Base-by-base conservation (phyloP, 2,329 filamentous ascomycete genomes). In the Amesomyces nigricolor region DNA sequence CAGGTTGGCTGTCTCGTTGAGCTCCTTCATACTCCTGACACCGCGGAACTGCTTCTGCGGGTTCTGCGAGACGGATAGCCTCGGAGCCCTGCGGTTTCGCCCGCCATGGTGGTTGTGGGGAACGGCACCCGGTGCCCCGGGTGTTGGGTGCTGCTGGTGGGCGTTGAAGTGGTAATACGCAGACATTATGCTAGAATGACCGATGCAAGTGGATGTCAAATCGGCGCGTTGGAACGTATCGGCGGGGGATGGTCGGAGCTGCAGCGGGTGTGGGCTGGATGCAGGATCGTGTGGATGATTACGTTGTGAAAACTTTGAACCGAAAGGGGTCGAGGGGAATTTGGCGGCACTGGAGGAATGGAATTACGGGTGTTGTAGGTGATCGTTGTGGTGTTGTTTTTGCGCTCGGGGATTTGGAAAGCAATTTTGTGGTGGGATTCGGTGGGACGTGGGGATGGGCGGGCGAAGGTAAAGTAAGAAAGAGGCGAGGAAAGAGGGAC, bases 31-130 rank as follows among this genome's bases (percentile, higher is more conserved):
- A 67, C 86, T 88, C 68, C 89, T 87, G 53, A 91, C 87, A 61
- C 87, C 86, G 61, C 91, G 88, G 70, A 89, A 91, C 72, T 96
- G 90, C 71, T 91, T 88, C 69, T 95, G 89, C 49, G 85, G 76
- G 74, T 92, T 90, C 69, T 95, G 90, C 44, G 86, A 81, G 51
- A 89, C 85, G 42, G 87, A 86, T 65, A 94, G 78, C 66, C 91
- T 84, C 58, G 91, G 88, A 43, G 87, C 88, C 68, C 92, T 83
- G 67, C 92, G 87, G 71, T 88, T 91, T 67, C 92, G 89, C 66
- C 89, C 87, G 67, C 84, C 86, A 72, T 94, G 88, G 74, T 92
- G 87, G 72, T 82, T 87, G 75, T 94, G 88, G 61, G 85, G 79
- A 66, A 79, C 72, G 42, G 73, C 76, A 64, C 76, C 78, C 55